Base-by-base conservation (phyloP, 768 basidiomycete genomes). In the Lentinus brumalis region DNA sequence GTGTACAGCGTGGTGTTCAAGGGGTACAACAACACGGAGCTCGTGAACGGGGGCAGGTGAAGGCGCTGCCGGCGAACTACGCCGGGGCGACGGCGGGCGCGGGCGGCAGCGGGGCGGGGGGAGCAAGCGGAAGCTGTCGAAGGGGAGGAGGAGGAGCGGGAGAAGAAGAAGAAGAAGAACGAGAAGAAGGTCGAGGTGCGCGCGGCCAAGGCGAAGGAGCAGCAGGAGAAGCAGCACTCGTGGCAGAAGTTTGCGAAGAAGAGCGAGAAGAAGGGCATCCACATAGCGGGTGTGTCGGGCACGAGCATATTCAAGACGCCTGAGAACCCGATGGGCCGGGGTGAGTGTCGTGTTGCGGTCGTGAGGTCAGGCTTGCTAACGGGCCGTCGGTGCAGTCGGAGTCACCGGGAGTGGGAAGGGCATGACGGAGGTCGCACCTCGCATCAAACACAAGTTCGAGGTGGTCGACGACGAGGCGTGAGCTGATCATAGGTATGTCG, bases 201-300 rank as follows among this genome's bases (percentile, higher is more conserved):
- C 69, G 92, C 92, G 39, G 83, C 86, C 9, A 96, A 96, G 75
- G 90, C 92, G 10, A 92, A 94, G 74, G 94, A 96, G 71, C 94
- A 96, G 77, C 80, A 77, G 35, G 79, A 79, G 63, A 93, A 94
- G 76, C 92, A 95, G 76, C 85, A 84, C 60, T 87, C 86, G 47
- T 96, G 94, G 94, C 92, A 95, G 77, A 92, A 92, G 77, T 96
- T 96, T 78, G 87, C 94, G 21, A 96, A 95, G 79, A 96, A 96
- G 78, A 85, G 87, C 31, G 91, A 94, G 74, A 94, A 89, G 82
- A 96, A 96, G 75, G 94, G 94, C 9, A 86, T 94, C 35, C 87
- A 90, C 72, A 95, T 96, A 59, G 94, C 94, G 31, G 94, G 94
- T 29, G 83, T 93, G 38, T 76, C 89, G 32, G 94, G 94, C 30